A percentile compares a stretch with the other conserved stretches of the same genome.
Conservation (phyloP, 768 basidiomycete genomes). For the Calocybe gangraenosa region DNA sequence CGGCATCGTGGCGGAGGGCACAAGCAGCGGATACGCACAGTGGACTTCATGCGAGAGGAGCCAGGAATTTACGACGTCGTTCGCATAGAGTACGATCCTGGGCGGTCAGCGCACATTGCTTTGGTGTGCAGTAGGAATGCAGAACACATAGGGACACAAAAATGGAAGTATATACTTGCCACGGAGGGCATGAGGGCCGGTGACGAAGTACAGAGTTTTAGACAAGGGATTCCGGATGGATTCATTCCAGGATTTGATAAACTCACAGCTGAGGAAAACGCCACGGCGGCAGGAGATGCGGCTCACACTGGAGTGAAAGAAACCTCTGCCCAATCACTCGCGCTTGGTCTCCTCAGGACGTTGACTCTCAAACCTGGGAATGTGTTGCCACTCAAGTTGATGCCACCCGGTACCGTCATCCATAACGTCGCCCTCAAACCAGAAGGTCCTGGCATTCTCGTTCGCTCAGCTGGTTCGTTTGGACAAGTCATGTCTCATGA, state of each 20-base stretch:
- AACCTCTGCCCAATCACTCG: slow-evolving; percentile 56
- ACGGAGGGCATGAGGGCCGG: slow-evolving; percentile 88
- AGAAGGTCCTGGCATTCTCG: slow-evolving; percentile 73
- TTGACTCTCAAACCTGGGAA: slow-evolving; percentile 88
- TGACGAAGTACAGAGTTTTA: slow-evolving; percentile 82
- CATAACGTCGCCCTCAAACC: slow-evolving; percentile 81
- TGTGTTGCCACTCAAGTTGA: slow-evolving; percentile 85
- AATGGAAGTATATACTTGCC: slow-evolving; percentile 91
- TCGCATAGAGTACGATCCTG: slow-evolving; percentile 96
- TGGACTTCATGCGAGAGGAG: slow-evolving; percentile 83
- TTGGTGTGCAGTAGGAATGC: slow-evolving; percentile 66
- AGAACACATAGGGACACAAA: slow-evolving; percentile 44
- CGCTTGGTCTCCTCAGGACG: slow-evolving; percentile 80
- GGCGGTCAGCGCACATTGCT: slow-evolving; percentile 91
- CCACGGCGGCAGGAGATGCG: slow-evolving; percentile 17
- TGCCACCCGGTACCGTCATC: slow-evolving; percentile 88
- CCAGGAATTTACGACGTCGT: slow-evolving; percentile 85
- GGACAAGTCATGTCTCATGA: slow-evolving; percentile 81
- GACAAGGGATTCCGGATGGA: slow-evolving; percentile 74
- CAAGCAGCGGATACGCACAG: slow-evolving; percentile 73
- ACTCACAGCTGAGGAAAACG: slow-evolving; percentile 12
- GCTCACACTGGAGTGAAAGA: slow-evolving; percentile 10
- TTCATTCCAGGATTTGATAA: slow-evolving; percentile 54
- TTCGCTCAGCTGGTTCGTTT: slow-evolving; percentile 85
- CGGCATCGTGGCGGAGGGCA: slow-evolving; percentile 92